A percentile compares a stretch with the other conserved stretches of the same genome.
phyloP scores from a whole-genome alignment of 306 rosid species.

The Astragalus glycyphyllos region DNA sequence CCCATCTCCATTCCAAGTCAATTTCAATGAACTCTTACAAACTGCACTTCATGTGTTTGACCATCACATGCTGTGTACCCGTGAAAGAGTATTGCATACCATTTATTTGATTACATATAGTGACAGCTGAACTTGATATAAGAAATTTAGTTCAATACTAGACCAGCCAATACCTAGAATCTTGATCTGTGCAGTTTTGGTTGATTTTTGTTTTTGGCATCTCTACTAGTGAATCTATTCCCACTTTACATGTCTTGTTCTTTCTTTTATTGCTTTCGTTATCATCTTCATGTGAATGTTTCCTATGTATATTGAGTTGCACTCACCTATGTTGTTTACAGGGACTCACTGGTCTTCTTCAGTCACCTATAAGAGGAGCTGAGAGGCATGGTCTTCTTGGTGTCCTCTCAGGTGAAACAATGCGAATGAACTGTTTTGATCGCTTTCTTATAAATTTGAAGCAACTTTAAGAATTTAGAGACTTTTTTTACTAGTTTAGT shows the following conservation, averaged over 20 bases:
- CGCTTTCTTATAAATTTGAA: conserved; percentile 25
- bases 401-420: conserved; percentile 76
- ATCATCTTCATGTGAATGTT: neutral
- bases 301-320: conserved; percentile 10
- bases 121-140: too few relatives aligned
- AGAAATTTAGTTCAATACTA: too few relatives aligned
- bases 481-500: conserved; percentile 21
- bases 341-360: conserved; percentile 99
- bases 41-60: too few relatives aligned
- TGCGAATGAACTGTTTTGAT: conserved; percentile 31
- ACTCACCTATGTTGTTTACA: conserved; percentile 48
- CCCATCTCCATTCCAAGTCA: too few relatives aligned
- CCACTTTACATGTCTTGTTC: neutral
- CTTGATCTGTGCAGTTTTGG: neutral
- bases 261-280: neutral
- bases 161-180: too few relatives aligned
- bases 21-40: too few relatives aligned
- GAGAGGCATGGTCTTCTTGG: conserved; percentile 99
- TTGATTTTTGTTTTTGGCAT: neutral
- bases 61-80: too few relatives aligned
- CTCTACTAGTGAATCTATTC: neutral
- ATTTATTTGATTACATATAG: too few relatives aligned
- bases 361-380: conserved; percentile 90
- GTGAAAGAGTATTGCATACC: too few relatives aligned
- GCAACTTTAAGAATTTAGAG: conserved; percentile 28